phyloP scores from a whole-genome alignment of 2,329 filamentous ascomycete species.

The Fusarium concolor region DNA sequence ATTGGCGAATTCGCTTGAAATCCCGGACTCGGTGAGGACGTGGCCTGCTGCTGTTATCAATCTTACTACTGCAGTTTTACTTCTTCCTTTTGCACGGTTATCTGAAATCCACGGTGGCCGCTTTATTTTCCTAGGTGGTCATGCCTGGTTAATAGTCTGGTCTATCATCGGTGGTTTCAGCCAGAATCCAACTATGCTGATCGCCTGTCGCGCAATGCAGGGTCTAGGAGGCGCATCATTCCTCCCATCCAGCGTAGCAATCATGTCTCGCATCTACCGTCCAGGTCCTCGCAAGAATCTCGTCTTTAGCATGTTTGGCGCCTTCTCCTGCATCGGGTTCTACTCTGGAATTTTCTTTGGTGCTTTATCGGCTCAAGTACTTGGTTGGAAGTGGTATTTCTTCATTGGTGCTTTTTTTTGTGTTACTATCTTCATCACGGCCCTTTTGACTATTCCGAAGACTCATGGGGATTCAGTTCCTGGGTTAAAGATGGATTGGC shows the following conservation, averaged over 20 bases:
- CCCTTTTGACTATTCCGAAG: conserved; percentile 55
- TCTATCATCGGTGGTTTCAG: conserved; percentile 77
- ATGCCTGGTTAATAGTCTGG: conserved; percentile 74
- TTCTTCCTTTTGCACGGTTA: conserved; percentile 72
- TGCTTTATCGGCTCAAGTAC: conserved; percentile 69
- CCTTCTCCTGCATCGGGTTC: conserved; percentile 69
- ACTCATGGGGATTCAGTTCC: conserved; percentile 45
- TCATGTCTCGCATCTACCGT: conserved; percentile 76
- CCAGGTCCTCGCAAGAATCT: conserved; percentile 79
- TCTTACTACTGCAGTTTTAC: conserved; percentile 64
- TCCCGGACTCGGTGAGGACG: conserved; percentile 69
- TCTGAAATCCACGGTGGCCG: conserved; percentile 72
- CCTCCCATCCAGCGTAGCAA: conserved; percentile 73
- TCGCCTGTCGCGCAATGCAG: conserved; percentile 78
- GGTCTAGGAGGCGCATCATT: conserved; percentile 79
- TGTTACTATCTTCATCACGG: conserved; percentile 58
- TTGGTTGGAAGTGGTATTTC: conserved; percentile 77
- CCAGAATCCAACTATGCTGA: conserved; percentile 73
- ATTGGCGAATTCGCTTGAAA: conserved; percentile 69
- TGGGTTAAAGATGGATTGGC: conserved; percentile 72
- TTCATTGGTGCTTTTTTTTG: conserved; percentile 68
- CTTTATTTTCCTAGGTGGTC: conserved; percentile 69
- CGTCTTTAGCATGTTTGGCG: conserved; percentile 70
- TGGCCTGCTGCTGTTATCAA: conserved; percentile 76
- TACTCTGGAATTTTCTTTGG: conserved; percentile 76